Percentiles rank a stretch among this genome's conserved stretches.
Conservation (phyloP, 2,329 filamentous ascomycete species). For the Aciculosporium take region DNA sequence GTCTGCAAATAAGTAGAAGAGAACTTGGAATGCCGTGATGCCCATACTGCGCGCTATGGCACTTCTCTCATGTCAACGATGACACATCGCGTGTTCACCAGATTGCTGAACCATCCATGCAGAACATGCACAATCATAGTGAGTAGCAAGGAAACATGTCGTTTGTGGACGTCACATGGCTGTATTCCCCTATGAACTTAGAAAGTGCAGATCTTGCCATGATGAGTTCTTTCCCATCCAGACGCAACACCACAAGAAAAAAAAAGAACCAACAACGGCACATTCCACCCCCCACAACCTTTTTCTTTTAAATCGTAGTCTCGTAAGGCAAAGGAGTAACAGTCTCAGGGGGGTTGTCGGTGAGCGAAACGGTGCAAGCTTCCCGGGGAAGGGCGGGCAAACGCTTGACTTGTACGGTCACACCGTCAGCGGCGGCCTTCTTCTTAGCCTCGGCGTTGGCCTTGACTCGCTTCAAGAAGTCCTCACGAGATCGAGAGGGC, state of each 20-base stretch:
- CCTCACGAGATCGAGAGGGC: constrained; percentile 88
- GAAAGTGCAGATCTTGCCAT: constrained; percentile 29
- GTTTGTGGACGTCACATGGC: constrained; percentile 20
- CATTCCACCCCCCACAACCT: constrained; percentile 8
- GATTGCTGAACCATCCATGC: background rate
- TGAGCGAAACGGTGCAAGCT: constrained; percentile 62
- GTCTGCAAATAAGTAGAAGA: too few species aligned
- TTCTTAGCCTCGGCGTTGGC: constrained; percentile 84
- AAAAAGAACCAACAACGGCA: constrained; percentile 16
- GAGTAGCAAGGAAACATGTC: background rate
- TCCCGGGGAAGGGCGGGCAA: constrained; percentile 67
- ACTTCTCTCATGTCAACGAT: background rate
- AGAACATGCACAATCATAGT: background rate
- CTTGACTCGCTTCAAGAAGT: constrained; percentile 95
- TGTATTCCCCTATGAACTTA: constrained; percentile 27
- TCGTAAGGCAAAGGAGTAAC: constrained; percentile 89
- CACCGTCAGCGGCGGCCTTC: constrained; percentile 81
- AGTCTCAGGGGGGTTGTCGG: constrained; percentile 80
- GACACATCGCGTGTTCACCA: background rate
- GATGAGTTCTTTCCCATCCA: constrained; percentile 30
- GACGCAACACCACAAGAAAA: constrained; percentile 29
- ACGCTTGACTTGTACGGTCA: constrained; percentile 85
- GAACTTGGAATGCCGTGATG: too few species aligned
- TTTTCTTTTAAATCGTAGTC: constrained; percentile 72
- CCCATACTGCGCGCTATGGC: too few species aligned